Conservation (phyloP, 495 filamentous ascomycete genomes). For the Pyronema omphalodes region DNA sequence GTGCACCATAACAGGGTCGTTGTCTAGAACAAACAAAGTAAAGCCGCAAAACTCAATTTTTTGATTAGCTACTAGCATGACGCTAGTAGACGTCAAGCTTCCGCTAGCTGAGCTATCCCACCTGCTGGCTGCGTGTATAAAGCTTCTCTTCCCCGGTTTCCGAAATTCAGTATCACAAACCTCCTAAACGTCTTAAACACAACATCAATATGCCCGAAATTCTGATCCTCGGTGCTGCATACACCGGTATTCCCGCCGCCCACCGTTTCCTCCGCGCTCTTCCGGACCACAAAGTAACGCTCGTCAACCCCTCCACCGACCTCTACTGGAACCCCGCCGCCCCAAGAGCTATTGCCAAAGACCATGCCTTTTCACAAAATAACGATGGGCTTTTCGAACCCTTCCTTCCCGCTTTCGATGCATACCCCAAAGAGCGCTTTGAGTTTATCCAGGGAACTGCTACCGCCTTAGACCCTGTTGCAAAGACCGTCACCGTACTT, state of each 20-base stretch:
- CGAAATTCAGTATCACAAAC: neutral
- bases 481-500: constrained; percentile 12
- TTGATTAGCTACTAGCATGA: too few species aligned
- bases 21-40: too few species aligned
- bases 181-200: neutral
- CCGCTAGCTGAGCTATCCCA: too few species aligned
- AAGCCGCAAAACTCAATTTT: too few species aligned
- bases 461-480: constrained; percentile 12
- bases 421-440: constrained; percentile 23
- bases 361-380: constrained; percentile 25
- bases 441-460: constrained; percentile 27
- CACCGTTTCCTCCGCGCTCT: constrained; percentile 35
- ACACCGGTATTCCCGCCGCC: constrained; percentile 32
- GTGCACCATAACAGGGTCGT: too few species aligned
- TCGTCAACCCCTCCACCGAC: constrained; percentile 32
- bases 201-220: constrained; percentile 22
- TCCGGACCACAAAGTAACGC: constrained; percentile 25
- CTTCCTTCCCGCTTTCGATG: constrained; percentile 25
- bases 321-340: constrained; percentile 41
- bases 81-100: too few species aligned
- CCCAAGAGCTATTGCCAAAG: constrained; percentile 32
- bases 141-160: neutral
- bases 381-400: constrained; percentile 30
- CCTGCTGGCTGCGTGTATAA: neutral
- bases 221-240: constrained; percentile 37